These are phyloP conservation scores for Cynara cardunculus DNA, from an alignment of 129 eudicot genomes.

Conservation along the genomic window DNA sequence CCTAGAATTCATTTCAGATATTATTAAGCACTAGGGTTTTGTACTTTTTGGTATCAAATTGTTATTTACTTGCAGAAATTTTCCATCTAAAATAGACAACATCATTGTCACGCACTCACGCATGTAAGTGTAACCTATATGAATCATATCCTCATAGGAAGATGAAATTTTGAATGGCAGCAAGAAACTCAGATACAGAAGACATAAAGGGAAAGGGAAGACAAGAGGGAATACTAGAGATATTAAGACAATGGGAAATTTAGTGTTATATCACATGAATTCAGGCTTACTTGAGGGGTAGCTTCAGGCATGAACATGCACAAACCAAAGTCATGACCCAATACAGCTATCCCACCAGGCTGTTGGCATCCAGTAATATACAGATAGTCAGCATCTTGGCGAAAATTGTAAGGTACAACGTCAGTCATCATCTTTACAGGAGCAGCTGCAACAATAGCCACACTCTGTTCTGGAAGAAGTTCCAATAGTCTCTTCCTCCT, in stretches of 20 bases:
- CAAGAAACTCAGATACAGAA: not conserved
- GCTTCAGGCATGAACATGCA: constrained; percentile 98
- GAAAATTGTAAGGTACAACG: constrained; percentile 86
- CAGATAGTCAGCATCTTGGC: constrained; percentile 90
- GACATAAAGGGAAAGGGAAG: not conserved
- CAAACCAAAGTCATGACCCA: constrained; percentile 83
- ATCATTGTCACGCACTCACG: not conserved
- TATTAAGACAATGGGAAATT: not conserved
- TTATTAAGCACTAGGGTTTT: constrained; percentile 8
- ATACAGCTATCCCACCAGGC: constrained; percentile 92
- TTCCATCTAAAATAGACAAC: not conserved
- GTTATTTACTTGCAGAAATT: not conserved
- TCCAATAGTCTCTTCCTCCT: constrained; percentile 76
- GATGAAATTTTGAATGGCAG: not conserved
- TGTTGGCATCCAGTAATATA: constrained; percentile 93
- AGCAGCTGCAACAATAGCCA: constrained; percentile 84
- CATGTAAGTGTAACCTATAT: not conserved
- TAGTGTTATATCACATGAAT: constrained; percentile 8
- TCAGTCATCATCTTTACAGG: constrained; percentile 97
- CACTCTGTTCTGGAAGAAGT: constrained; percentile 78
- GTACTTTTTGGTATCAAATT: not conserved
- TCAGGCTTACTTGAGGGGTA: constrained; percentile 48
- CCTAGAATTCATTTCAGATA: constrained; percentile 39
- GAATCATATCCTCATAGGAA: not conserved
- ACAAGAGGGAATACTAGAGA: not conserved